Evolutionary conservation across 2,329 filamentous ascomycete genomes (phyloP).

Genomic region (Cercospora nicotianae): DNA sequence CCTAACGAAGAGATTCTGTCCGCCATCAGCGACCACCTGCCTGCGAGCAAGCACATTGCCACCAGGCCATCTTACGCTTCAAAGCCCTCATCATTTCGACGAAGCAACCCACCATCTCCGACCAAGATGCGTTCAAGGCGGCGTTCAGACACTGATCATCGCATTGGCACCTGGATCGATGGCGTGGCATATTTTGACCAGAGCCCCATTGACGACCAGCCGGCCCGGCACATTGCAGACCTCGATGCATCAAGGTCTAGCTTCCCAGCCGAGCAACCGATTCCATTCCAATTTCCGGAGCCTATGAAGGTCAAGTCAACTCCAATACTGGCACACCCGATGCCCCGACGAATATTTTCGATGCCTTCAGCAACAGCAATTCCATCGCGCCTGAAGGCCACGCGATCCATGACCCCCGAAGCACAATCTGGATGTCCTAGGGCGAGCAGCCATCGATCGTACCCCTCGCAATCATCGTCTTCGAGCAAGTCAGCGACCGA

Average conservation of each 20-base stretch:
- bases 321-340: background rate
- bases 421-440: background rate
- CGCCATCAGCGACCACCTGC: constrained; percentile 34
- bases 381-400: background rate
- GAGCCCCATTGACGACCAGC: constrained; percentile 10
- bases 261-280: background rate
- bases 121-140: constrained; percentile 26
- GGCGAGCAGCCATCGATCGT: constrained; percentile 11
- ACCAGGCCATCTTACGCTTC: background rate
- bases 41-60: background rate
- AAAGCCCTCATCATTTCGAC: background rate
- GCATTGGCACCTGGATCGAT: constrained; percentile 48
- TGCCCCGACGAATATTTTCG: background rate
- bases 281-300: background rate
- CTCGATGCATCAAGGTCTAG: background rate
- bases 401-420: background rate
- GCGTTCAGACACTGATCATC: constrained; percentile 33
- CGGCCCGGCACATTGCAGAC: background rate
- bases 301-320: background rate
- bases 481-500: constrained; percentile 41
- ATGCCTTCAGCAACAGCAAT: background rate
- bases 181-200: constrained; percentile 47
- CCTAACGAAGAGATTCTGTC: constrained; percentile 45
- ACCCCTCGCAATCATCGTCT: constrained; percentile 32
- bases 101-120: constrained; percentile 16